These are phyloP conservation scores for Ormosia semicastrata DNA, from an alignment of 306 rosid species.

Conservation along the genomic window DNA sequence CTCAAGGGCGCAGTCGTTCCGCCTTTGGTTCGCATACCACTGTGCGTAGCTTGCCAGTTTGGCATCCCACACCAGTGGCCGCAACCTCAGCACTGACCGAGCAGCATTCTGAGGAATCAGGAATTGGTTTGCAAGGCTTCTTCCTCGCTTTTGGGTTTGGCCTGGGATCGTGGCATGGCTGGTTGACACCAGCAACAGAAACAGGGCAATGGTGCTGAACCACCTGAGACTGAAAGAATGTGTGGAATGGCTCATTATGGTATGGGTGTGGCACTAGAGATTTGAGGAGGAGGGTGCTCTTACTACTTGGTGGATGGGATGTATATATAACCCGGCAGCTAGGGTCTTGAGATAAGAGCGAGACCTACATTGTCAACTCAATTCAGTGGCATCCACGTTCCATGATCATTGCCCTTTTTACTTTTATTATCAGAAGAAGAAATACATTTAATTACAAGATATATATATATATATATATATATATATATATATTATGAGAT, in stretches of 20 bases:
- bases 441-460: neutral
- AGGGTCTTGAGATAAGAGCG: neutral
- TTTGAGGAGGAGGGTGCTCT: neutral
- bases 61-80: constrained; percentile 55
- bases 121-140: constrained; percentile 48
- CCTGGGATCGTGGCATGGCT: constrained; percentile 11
- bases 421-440: neutral
- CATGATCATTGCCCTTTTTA: constrained; percentile 49
- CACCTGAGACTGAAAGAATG: neutral
- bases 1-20: constrained; percentile 58
- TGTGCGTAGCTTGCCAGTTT: constrained; percentile 57
- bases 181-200: constrained; percentile 29
- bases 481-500: too few species aligned
- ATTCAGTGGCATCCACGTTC: constrained; percentile 95
- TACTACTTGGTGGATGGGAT: neutral
- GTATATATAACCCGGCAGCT: constrained; percentile 2
- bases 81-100: constrained; percentile 35
- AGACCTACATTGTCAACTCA: constrained; percentile 40
- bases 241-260: neutral
- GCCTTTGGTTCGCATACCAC: constrained; percentile 73
- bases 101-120: constrained; percentile 72
- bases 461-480: too few species aligned
- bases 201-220: constrained; percentile 1
- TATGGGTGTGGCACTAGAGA: neutral
- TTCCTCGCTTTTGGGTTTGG: neutral